phyloP scores from a whole-genome alignment of 805 yeast species.

The Candida piceae region DNA sequence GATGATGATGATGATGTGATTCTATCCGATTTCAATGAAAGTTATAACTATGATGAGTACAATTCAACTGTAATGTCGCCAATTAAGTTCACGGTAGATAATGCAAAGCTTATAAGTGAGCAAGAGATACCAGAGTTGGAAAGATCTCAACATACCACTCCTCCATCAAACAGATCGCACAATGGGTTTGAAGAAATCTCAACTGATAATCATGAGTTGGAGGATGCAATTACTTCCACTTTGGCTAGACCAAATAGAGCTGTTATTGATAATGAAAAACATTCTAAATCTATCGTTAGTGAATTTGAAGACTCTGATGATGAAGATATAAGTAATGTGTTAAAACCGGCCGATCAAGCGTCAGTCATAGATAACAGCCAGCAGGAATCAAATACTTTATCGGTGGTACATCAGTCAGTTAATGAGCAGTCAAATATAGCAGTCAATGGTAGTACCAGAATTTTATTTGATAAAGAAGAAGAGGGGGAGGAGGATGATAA shows the following conservation, averaged over 20 bases:
- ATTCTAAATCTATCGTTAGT: no score
- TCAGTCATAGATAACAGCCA: no score
- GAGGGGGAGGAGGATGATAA: background rate
- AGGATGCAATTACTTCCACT: background rate
- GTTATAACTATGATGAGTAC: constrained; percentile 15
- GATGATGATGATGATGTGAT: constrained; percentile 13
- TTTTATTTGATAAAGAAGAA: no score
- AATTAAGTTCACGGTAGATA: constrained; percentile 8
- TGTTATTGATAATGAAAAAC: no score
- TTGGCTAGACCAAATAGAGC: background rate
- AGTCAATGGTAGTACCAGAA: background rate
- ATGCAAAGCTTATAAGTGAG: no score
- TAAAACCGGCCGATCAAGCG: no score
- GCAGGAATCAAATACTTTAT: background rate
- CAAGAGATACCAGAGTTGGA: no score
- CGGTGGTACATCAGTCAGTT: background rate
- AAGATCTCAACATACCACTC: no score
- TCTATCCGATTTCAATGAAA: constrained; percentile 5
- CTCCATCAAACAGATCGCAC: no score
- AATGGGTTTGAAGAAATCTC: background rate
- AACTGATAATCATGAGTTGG: no score
- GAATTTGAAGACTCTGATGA: constrained; percentile 22
- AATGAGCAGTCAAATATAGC: constrained; percentile 1
- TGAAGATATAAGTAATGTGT: no score
- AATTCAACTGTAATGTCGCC: constrained; percentile 19